phyloP scores from a whole-genome alignment of 306 rosid species.

The Albizia julibrissin region DNA sequence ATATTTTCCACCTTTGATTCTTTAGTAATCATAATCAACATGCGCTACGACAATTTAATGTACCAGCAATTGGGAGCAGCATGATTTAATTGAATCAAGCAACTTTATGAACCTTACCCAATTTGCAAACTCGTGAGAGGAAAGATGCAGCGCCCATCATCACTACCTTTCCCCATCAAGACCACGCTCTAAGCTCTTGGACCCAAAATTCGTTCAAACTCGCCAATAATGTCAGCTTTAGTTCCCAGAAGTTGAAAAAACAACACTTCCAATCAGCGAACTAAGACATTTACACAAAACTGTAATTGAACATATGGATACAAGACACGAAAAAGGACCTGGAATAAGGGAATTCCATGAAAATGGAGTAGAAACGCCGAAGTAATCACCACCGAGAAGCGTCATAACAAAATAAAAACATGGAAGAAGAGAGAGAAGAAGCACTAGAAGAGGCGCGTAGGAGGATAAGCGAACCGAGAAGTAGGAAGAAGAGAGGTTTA shows the following conservation, averaged over 20 bases:
- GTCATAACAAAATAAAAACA: constrained; percentile 47
- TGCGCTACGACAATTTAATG: not conserved
- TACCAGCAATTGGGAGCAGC: not conserved
- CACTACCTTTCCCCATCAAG: constrained; percentile 70
- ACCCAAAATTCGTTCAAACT: constrained; percentile 28
- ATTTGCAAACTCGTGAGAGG: constrained; percentile 87
- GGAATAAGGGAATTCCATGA: constrained; percentile 42
- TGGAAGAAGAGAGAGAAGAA: not conserved
- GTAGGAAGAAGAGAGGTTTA: not conserved
- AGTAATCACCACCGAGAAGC: constrained; percentile 41
- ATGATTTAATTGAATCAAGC: not conserved
- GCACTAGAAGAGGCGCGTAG: not conserved
- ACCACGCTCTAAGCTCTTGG: constrained; percentile 16
- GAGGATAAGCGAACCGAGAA: not conserved
- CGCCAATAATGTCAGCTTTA: constrained; percentile 47
- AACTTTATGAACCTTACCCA: constrained; percentile 52
- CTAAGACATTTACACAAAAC: constrained; percentile 4
- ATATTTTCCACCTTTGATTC: not conserved
- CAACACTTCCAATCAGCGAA: constrained; percentile 2
- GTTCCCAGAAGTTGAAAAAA: not conserved
- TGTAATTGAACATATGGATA: not conserved
- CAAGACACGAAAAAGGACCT: constrained; percentile 38
- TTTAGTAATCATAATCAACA: not conserved
- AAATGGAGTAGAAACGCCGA: constrained; percentile 25
- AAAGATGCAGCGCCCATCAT: constrained; percentile 56